A percentile compares a stretch with the other conserved stretches of the same genome.
phyloP scores from a whole-genome alignment of 257 asterid genomes.

The Scutellaria barbata region DNA sequence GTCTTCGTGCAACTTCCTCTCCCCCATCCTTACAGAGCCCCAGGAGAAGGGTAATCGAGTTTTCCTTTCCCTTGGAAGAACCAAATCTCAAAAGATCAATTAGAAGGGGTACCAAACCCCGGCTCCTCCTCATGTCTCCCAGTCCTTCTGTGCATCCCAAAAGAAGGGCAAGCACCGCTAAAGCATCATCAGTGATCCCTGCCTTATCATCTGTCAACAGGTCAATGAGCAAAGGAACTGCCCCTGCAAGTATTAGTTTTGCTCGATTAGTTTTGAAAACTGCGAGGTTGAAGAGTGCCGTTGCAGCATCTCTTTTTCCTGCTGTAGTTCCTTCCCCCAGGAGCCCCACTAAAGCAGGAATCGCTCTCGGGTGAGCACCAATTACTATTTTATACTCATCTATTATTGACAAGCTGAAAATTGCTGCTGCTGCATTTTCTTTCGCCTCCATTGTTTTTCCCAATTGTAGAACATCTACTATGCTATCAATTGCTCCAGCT shows the following conservation, averaged over 20 bases:
- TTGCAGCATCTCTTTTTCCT: conserved; percentile 84
- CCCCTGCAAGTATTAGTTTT: conserved; percentile 61
- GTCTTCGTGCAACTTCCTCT: conserved; percentile 68
- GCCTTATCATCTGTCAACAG: conserved; percentile 80
- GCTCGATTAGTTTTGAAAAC: conserved; percentile 57
- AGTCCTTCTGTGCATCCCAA: conserved; percentile 68
- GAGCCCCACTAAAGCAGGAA: conserved; percentile 69
- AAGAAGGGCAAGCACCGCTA: conserved; percentile 73
- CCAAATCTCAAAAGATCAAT: conserved; percentile 85
- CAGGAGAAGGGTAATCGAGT: conserved; percentile 69
- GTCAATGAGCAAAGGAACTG: conserved; percentile 69
- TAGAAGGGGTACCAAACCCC: conserved; percentile 66
- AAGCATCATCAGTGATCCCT: conserved; percentile 79
- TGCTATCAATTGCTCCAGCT: conserved; percentile 71
- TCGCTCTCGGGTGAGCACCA: conserved; percentile 66
- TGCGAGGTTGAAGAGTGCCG: conserved; percentile 81
- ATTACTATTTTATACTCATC: conserved; percentile 65
- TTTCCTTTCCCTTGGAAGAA: conserved; percentile 79
- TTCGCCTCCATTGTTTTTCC: conserved; percentile 80
- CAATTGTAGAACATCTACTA: conserved; percentile 54
- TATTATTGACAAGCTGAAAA: conserved; percentile 76
- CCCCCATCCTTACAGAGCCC: conserved; percentile 85
- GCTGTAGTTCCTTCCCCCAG: conserved; percentile 72
- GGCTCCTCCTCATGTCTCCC: conserved; percentile 65
- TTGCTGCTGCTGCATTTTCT: conserved; percentile 88